Conservation (phyloP, 1,139 yeast species). For the Entelexis paramagnoliae region DNA sequence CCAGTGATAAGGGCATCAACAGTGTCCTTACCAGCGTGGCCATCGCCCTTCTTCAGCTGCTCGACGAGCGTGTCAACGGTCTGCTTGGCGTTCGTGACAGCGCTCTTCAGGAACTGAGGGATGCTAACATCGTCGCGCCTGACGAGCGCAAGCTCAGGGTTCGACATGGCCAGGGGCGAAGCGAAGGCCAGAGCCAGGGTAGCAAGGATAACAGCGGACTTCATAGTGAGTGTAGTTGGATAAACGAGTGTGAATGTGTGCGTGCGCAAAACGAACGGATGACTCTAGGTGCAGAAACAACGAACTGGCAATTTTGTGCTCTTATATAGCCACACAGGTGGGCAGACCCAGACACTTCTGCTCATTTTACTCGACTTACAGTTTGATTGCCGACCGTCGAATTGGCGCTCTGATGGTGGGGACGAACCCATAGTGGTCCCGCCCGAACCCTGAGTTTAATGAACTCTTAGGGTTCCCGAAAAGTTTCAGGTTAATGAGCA, state of each 20-base stretch:
- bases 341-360: no score
- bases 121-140: slow-evolving; percentile 8
- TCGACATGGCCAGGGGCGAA: slow-evolving; percentile 11
- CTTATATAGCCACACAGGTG: no score
- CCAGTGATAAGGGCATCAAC: slow-evolving; percentile 29
- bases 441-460: slow-evolving; percentile 6
- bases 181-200: slow-evolving; percentile 21
- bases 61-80: slow-evolving; percentile 26
- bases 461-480: neutral
- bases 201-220: slow-evolving; percentile 14
- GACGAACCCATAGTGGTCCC: no score
- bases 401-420: no score
- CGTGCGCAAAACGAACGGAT: neutral
- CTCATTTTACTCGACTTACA: neutral
- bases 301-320: no score
- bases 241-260: slow-evolving; percentile 6
- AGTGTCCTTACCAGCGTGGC: slow-evolving; percentile 22
- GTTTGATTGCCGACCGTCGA: neutral
- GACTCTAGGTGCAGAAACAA: no score
- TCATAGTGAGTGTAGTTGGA: slow-evolving; percentile 3
- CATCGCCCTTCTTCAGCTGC: slow-evolving; percentile 25
- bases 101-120: slow-evolving; percentile 17
- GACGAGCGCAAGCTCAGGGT: neutral
- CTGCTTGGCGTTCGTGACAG: slow-evolving; percentile 26
- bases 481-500: slow-evolving; percentile 6